Evolutionary conservation across 352 stramenopile genomes (phyloP).

Genomic region (Phytophthora macrochlamydospora): DNA sequence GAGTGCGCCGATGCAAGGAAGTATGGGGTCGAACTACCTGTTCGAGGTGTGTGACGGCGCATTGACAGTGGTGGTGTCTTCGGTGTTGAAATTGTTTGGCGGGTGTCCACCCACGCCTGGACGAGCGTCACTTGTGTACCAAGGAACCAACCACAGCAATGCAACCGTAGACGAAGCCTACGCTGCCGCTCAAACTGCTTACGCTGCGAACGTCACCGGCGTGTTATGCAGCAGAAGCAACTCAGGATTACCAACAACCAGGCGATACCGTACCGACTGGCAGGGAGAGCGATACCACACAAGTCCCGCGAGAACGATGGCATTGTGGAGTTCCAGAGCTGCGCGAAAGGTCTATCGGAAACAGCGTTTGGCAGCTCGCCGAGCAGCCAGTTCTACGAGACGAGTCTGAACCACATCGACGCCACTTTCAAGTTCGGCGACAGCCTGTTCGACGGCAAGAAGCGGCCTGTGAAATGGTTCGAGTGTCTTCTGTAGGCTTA

Average conservation of each 20-base stretch:
- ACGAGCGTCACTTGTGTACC: background rate
- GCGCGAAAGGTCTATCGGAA: background rate
- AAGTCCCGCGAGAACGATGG: background rate
- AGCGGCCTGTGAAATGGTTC: background rate
- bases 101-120: background rate
- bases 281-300: no score
- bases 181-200: background rate
- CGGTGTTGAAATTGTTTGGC: background rate
- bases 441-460: background rate
- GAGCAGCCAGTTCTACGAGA: background rate
- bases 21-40: slow-evolving; percentile 56
- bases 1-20: slow-evolving; percentile 46
- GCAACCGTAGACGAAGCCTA: background rate
- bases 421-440: background rate
- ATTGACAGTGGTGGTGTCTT: slow-evolving; percentile 11
- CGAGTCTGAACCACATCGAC: background rate
- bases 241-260: background rate
- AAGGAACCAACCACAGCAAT: background rate
- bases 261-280: background rate
- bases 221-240: background rate
- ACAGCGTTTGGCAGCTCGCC: background rate
- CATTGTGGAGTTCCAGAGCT: background rate
- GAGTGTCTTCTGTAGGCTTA: background rate
- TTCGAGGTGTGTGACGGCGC: slow-evolving; percentile 40
- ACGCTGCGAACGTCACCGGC: background rate